Percentiles rank a stretch among this genome's conserved stretches.
Conservation (phyloP, 176 grass and related monocot species). For the Ensete ventricosum region DNA sequence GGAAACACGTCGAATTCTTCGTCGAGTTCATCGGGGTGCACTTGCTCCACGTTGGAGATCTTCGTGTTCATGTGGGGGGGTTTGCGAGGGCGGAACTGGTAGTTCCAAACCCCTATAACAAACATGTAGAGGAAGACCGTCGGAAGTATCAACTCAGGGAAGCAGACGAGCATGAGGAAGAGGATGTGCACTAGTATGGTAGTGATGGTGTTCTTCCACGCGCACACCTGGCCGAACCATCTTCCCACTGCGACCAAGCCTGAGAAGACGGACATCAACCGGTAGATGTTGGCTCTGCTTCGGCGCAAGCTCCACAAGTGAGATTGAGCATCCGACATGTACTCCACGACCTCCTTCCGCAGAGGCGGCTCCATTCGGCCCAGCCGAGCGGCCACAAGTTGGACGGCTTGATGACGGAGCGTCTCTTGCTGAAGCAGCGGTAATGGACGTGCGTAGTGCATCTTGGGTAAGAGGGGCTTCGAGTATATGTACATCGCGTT, state of each 20-base stretch:
- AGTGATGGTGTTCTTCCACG: neutral
- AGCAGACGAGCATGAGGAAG: neutral
- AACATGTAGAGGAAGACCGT: neutral
- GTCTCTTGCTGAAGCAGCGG: neutral
- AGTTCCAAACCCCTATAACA: neutral
- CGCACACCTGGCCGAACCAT: neutral
- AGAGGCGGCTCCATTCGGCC: constrained; percentile 7
- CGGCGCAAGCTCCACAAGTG: constrained; percentile 14
- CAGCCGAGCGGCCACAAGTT: neutral
- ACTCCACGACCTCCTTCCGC: constrained; percentile 2
- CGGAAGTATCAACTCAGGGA: neutral
- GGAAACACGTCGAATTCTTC: constrained; percentile 3
- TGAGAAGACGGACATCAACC: neutral
- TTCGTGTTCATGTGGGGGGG: constrained; percentile 7
- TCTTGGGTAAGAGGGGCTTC: constrained; percentile 1
- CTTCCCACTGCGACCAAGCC: neutral
- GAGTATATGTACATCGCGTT: constrained; percentile 1
- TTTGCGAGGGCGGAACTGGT: neutral
- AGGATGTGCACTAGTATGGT: neutral
- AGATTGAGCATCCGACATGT: neutral
- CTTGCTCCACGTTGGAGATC: neutral
- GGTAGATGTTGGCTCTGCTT: neutral
- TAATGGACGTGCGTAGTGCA: neutral
- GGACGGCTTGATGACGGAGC: constrained; percentile 1
- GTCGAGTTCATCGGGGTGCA: neutral